Conservation (phyloP, 1,284 basidiomycete genomes). For the Singerocomus rubriflavus region DNA sequence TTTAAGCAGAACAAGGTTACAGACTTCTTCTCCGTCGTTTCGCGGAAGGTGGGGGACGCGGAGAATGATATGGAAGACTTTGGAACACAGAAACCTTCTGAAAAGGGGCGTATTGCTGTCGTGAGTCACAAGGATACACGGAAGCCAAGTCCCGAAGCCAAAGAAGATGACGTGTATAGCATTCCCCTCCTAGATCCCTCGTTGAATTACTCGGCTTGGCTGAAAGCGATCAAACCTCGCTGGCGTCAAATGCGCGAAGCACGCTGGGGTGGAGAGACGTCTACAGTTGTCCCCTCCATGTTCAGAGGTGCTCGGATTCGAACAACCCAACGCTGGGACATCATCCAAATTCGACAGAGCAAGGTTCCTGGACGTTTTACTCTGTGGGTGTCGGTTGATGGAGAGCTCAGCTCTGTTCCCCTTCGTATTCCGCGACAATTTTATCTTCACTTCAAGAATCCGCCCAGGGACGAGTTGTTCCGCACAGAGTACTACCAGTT, state of each 20-base stretch:
- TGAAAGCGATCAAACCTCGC: conserved; percentile 74
- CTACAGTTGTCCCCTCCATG: conserved; percentile 66
- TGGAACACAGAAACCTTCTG: conserved; percentile 34
- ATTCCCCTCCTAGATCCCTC: conserved; percentile 56
- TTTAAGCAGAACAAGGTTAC: conserved; percentile 98
- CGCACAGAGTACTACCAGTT: conserved; percentile 65
- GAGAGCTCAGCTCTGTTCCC: conserved; percentile 75
- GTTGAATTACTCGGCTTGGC: conserved; percentile 75
- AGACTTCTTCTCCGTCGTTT: conserved; percentile 74
- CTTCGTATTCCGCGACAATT: conserved; percentile 89
- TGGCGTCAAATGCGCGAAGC: conserved; percentile 70
- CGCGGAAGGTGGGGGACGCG: conserved; percentile 31
- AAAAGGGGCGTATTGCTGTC: conserved; percentile 50
- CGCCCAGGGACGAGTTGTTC: conserved; percentile 63
- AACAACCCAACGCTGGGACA: conserved; percentile 82
- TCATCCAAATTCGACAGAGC: conserved; percentile 85
- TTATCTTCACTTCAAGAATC: conserved; percentile 84
- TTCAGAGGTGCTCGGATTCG: conserved; percentile 72
- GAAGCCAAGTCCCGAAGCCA: conserved; percentile 40
- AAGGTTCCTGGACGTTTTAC: conserved; percentile 81
- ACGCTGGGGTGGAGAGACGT: conserved; percentile 40
- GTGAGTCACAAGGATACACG: conserved; percentile 50
- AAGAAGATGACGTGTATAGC: conserved; percentile 30
- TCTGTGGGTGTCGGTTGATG: conserved; percentile 87
- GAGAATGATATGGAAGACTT: conserved; percentile 70